These are phyloP conservation scores for Spirogloea muscicola DNA, from an alignment of 139 green algal species.

Conservation along the genomic window DNA sequence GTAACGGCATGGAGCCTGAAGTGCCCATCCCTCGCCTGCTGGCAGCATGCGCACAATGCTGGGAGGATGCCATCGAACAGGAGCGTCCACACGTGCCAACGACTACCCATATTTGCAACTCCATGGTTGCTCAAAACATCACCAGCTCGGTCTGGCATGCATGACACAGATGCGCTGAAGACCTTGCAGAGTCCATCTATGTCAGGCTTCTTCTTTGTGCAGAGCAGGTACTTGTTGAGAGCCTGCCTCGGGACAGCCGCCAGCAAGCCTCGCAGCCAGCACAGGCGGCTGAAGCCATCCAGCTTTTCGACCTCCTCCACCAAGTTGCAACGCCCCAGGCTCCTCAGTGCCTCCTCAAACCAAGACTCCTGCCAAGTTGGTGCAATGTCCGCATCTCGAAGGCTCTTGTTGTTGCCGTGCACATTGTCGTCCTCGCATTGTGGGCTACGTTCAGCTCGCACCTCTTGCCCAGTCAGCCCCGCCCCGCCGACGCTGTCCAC, in stretches of 20 bases:
- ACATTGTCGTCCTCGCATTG: conserved; percentile 7
- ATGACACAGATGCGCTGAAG: background rate
- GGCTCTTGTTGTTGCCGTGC: conserved; percentile 27
- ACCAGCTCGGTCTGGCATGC: background rate
- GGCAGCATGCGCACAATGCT: conserved; percentile 15
- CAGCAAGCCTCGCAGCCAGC: conserved; percentile 35
- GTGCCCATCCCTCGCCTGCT: conserved; percentile 28
- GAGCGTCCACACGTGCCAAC: conserved; percentile 23
- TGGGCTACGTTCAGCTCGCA: conserved; percentile 12
- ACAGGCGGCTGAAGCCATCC: conserved; percentile 33
- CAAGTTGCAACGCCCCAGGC: background rate
- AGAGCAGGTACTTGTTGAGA: conserved; percentile 29
- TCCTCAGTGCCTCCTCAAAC: background rate
- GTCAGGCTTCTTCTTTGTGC: background rate
- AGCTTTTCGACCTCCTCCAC: background rate
- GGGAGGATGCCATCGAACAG: conserved; percentile 45
- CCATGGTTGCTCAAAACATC: background rate
- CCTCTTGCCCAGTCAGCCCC: background rate
- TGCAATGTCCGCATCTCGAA: background rate
- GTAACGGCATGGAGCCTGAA: conserved; percentile 48
- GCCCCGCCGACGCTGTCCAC: too few species aligned
- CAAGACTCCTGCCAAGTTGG: background rate
- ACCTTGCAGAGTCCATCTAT: background rate
- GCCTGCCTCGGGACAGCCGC: conserved; percentile 23
- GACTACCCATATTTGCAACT: background rate